phyloP scores from a whole-genome alignment of 192 early-diverging fungal species.

The Chytriomyces hyalinus region DNA sequence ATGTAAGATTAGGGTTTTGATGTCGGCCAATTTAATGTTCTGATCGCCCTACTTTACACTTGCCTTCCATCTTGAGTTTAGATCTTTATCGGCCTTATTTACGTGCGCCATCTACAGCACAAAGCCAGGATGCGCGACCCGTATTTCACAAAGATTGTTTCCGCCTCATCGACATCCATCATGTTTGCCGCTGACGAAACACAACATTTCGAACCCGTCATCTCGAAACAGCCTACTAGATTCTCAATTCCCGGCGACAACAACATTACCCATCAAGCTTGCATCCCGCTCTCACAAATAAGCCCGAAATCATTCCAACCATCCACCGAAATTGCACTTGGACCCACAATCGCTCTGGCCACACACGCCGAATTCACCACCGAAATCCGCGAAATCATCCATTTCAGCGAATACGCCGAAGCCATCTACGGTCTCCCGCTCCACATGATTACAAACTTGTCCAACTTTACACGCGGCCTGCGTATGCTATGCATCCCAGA shows the following conservation, averaged over 20 bases:
- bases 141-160: not conserved
- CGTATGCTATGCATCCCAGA: slow-evolving; percentile 42
- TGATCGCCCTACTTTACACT: not conserved
- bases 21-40: not conserved
- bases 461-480: slow-evolving; percentile 30
- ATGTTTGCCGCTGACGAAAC: not conserved
- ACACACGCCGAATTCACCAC: not conserved
- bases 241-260: too few species aligned
- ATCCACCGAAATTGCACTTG: not conserved
- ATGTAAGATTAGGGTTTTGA: slow-evolving; percentile 23
- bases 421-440: slow-evolving; percentile 58
- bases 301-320: slow-evolving; percentile 4
- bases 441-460: slow-evolving; percentile 48
- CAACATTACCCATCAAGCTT: not conserved
- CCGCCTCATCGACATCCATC: not conserved
- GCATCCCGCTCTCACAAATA: not conserved
- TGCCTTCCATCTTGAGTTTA: not conserved
- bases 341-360: not conserved
- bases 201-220: too few species aligned
- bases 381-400: slow-evolving; percentile 39
- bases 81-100: slow-evolving; percentile 48
- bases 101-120: slow-evolving; percentile 41
- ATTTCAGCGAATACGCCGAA: slow-evolving; percentile 51
- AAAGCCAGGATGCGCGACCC: not conserved
- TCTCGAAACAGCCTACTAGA: too few species aligned